Evolutionary conservation across 441 rosid genomes (phyloP).

Genomic region (Mallotus repandus): DNA sequence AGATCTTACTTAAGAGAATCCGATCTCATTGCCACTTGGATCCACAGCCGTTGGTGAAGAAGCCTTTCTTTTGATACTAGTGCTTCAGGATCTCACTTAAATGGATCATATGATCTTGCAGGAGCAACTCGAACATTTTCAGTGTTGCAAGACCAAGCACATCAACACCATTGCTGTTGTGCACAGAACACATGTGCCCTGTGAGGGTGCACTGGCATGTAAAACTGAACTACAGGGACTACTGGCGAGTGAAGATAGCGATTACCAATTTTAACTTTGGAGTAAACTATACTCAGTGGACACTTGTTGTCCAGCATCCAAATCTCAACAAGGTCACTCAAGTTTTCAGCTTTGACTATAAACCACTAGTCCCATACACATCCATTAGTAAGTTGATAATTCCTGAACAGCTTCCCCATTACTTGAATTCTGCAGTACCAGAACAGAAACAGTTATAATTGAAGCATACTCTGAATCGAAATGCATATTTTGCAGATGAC

Average conservation of each 20-base stretch:
- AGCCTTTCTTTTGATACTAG: not conserved
- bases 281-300: slow-evolving; percentile 50
- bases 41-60: not conserved
- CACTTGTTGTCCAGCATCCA: slow-evolving; percentile 52
- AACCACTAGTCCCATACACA: slow-evolving; percentile 38
- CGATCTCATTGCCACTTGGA: no score
- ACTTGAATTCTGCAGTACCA: not conserved
- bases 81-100: not conserved
- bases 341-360: slow-evolving; percentile 44
- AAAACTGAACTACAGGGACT: slow-evolving; percentile 49
- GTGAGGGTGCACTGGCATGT: slow-evolving; percentile 58
- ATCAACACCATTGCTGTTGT: slow-evolving; percentile 42
- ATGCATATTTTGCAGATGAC: slow-evolving; percentile 49
- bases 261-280: slow-evolving; percentile 49
- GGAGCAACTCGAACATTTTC: slow-evolving; percentile 41
- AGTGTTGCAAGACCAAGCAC: slow-evolving; percentile 37
- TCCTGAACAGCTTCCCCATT: not conserved
- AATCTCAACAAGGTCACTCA: slow-evolving; percentile 47
- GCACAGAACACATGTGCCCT: slow-evolving; percentile 76
- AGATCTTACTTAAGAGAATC: no score
- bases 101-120: slow-evolving; percentile 14
- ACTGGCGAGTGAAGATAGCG: slow-evolving; percentile 49
- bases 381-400: slow-evolving; percentile 34
- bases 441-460: not conserved
- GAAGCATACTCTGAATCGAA: not conserved